These are phyloP conservation scores for Lepiota venenata DNA, from an alignment of 768 basidiomycete species.

Conservation along the genomic window DNA sequence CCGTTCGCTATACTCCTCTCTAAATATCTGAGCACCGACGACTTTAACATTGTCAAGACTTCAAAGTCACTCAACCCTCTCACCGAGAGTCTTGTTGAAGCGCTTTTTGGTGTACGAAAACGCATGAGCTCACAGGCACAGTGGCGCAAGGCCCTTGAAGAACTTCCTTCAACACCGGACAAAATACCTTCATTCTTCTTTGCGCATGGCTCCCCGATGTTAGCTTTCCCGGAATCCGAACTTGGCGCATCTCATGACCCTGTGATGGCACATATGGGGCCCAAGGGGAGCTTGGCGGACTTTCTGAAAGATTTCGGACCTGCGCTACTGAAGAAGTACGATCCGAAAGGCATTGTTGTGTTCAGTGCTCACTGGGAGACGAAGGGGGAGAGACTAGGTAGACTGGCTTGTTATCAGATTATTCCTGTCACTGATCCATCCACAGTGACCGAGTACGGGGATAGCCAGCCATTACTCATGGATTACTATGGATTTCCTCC, in stretches of 20 bases:
- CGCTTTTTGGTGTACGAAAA: neutral
- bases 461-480: slow-evolving; percentile 70
- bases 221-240: slow-evolving; percentile 34
- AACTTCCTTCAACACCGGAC: slow-evolving; percentile 52
- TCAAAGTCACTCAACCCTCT: neutral
- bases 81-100: neutral
- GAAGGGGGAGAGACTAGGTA: slow-evolving; percentile 50
- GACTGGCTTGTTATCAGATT: slow-evolving; percentile 13
- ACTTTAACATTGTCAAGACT: too few species aligned
- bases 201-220: slow-evolving; percentile 61
- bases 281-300: slow-evolving; percentile 47
- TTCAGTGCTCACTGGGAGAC: slow-evolving; percentile 88
- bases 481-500: slow-evolving; percentile 72
- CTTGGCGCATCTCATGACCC: slow-evolving; percentile 13
- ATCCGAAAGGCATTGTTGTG: slow-evolving; percentile 75
- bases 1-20: too few species aligned
- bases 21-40: too few species aligned
- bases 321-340: slow-evolving; percentile 61
- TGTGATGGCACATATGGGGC: slow-evolving; percentile 35
- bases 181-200: slow-evolving; percentile 78
- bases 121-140: slow-evolving; percentile 19
- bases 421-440: neutral
- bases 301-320: slow-evolving; percentile 70
- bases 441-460: slow-evolving; percentile 73
- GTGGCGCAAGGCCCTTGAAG: slow-evolving; percentile 52